Evolutionary conservation across 2,329 filamentous ascomycete genomes (phyloP).

Genomic region (Ascochyta rabiei): DNA sequence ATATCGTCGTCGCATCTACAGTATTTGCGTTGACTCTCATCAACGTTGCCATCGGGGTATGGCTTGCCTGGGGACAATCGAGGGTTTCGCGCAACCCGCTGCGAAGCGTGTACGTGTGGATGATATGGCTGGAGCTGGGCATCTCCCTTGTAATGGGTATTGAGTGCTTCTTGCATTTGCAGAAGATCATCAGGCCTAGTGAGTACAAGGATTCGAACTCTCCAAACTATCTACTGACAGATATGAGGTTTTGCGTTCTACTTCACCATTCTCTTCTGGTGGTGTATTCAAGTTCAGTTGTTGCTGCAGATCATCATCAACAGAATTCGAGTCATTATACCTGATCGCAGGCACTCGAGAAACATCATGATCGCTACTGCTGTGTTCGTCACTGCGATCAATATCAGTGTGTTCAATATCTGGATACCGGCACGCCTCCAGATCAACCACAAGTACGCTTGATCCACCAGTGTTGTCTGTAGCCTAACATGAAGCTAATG

Average conservation of each 20-base stretch:
- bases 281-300: constrained; percentile 48
- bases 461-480: neutral
- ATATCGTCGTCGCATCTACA: constrained; percentile 40
- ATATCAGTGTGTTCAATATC: constrained; percentile 48
- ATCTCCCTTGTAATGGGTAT: constrained; percentile 53
- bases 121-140: constrained; percentile 57
- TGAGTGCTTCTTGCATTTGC: constrained; percentile 46
- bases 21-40: constrained; percentile 40
- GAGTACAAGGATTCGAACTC: constrained; percentile 5
- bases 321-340: constrained; percentile 46
- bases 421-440: constrained; percentile 51
- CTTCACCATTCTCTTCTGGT: constrained; percentile 44
- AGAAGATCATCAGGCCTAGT: constrained; percentile 44
- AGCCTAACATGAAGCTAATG: neutral
- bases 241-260: constrained; percentile 42
- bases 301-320: constrained; percentile 52
- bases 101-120: constrained; percentile 53
- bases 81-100: constrained; percentile 34
- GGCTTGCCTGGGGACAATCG: constrained; percentile 39
- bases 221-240: neutral
- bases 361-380: constrained; percentile 48
- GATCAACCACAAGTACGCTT: constrained; percentile 29
- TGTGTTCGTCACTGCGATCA: constrained; percentile 45
- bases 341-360: constrained; percentile 37
- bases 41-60: constrained; percentile 39